A percentile compares a stretch with the other conserved stretches of the same genome.
Conservation (phyloP, 768 basidiomycete genomes). For the Russula olivacea region DNA sequence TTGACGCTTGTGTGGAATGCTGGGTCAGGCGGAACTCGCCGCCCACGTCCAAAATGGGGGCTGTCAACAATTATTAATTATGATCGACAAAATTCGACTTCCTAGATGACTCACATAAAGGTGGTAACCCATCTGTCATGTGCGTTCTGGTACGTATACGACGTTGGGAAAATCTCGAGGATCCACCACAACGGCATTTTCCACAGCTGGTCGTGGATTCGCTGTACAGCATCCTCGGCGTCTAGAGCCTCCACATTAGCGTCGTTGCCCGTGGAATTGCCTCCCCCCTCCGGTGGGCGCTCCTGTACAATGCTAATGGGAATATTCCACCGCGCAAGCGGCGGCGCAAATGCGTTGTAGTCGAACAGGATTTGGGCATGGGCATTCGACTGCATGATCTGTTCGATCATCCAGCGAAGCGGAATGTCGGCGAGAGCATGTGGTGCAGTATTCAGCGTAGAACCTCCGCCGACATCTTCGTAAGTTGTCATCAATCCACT, state of each 20-base stretch:
- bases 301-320: not conserved
- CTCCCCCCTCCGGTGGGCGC: not conserved
- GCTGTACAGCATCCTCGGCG: constrained; percentile 39
- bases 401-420: constrained; percentile 24
- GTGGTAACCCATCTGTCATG: constrained; percentile 48
- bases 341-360: constrained; percentile 6
- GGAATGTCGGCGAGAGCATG: constrained; percentile 20
- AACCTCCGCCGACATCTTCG: constrained; percentile 23
- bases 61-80: constrained; percentile 29
- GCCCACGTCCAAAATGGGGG: constrained; percentile 52
- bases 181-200: constrained; percentile 54
- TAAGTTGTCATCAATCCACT: not conserved
- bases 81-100: not conserved
- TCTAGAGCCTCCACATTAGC: not conserved
- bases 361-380: constrained; percentile 15
- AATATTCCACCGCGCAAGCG: constrained; percentile 16
- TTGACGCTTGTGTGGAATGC: constrained; percentile 61
- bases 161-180: constrained; percentile 58
- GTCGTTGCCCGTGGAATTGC: not conserved
- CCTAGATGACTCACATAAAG: constrained; percentile 45
- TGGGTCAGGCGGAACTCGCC: constrained; percentile 45
- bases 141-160: constrained; percentile 51
- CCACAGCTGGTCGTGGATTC: constrained; percentile 49
- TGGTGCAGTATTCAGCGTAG: not conserved
- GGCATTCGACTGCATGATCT: constrained; percentile 10